Base-by-base conservation (phyloP, 495 filamentous ascomycete species). In the Margaritispora aquatica region DNA sequence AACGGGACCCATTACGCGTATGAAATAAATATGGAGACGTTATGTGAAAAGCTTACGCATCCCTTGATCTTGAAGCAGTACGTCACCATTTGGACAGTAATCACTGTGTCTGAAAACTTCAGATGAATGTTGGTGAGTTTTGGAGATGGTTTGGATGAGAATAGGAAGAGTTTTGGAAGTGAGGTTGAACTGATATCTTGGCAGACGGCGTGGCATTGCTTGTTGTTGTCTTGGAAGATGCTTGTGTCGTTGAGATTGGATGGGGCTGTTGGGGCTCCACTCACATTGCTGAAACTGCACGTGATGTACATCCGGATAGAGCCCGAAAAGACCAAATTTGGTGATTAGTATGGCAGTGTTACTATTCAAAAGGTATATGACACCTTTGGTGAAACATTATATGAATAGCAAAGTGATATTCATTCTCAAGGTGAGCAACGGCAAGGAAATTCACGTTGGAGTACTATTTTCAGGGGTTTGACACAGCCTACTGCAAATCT, bases 181-280 rank as follows among this genome's bases (percentile, higher is more conserved):
- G 47, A 50, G 47, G 24, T 50, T 24, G 24, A 7, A 10, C 23
- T 50, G 20, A 24, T 24, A 50, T 19, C 47, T 50, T 50, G 47
- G 47, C 47, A 50, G 47, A 50, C 11, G 24, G 4, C 23, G 5
- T 50, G 21, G 47, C 47, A 50, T 24, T 50, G 47, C 47, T 50
- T 50, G 47, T 15, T 44, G 47, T 13, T 50, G 10, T 50, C 47
- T 50, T 50, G 47, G 47, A n/a, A 50, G 24, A 50, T 50, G 47
- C 47, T 50, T 50, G 47, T 24, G 2, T 50, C n/a, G n/a, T n/a
- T n/a, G n/a, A n/a, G n/a, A n/a, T n/a, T n/a, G n/a, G n/a, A n/a
- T n/a, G n/a, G n/a, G n/a, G n/a, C n/a, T n/a, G n/a, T n/a, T n/a
- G n/a, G n/a, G n/a, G n/a, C n/a, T n/a, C n/a, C n/a, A n/a, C n/a